Evolutionary conservation across 352 stramenopile genomes (phyloP), one percentile per base, ranked within the genome.

Genomic region (Globisporangium uncinulatum): DNA sequence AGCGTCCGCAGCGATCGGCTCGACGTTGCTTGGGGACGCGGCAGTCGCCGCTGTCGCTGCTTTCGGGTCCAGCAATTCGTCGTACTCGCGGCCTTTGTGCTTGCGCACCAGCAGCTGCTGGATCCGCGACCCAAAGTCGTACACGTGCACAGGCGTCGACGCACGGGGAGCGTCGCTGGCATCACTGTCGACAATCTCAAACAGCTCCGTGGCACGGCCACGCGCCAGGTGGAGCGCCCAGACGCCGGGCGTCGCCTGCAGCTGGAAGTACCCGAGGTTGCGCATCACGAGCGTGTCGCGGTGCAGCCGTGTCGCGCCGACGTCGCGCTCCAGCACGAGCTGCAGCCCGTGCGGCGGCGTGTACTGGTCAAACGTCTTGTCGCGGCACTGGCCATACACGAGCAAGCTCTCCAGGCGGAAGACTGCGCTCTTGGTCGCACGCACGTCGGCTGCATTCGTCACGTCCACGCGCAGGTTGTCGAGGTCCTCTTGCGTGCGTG

Each of bases 281-380:
- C 98, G 97, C 98, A 99, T 99, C 17, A 99, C 97, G 4, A 99
- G 63, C 14, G 98, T 99, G 63, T 99, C 97, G 21, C 83, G 86
- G 49, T 92, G 74, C 39, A 89, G 54, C 21, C 69, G 67, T 29
- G 69, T 56, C 48, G 55, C 69, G 10, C 75, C 81, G 21, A 88
- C 66, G n/a, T 87, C 72, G 20, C 82, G 85, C 45, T 94, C 73
- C 47, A 98, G 74, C 29, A 96, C 71, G 20, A 98, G 62, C 65
- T 98, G 94, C 11, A 98, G 73, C 0, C 94, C 93, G 48, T 97
- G 93, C 0, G 92, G 87, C 24, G 92, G 85, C 10, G 73, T 66
- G 57, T 87, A 91, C 68, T 76, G 73, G 47, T 92, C 81, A 51
- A 85, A 79, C 6, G 82, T 97, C 60, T 61, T 81, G 62, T 96